Evolutionary conservation across 345 rosid genomes (phyloP).

Genomic region (Brassica napus): DNA sequence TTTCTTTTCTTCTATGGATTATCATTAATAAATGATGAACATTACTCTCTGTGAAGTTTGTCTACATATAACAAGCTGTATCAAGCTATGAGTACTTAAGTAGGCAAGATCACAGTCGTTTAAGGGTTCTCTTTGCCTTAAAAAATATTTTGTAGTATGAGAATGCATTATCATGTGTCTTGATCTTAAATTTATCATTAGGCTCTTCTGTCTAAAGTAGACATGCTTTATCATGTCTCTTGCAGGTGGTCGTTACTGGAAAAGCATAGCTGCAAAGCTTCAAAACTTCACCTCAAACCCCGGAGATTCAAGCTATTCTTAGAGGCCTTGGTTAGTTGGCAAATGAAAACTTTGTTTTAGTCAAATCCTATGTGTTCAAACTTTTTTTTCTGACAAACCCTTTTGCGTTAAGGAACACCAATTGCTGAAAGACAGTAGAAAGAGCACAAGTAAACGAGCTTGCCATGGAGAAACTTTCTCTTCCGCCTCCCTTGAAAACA

Average conservation of each 20-base stretch:
- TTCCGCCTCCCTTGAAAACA: slow-evolving; percentile 55
- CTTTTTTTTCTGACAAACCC: slow-evolving; percentile 31
- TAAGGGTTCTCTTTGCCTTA: too few species aligned
- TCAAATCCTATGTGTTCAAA: slow-evolving; percentile 18
- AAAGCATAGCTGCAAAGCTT: slow-evolving; percentile 97
- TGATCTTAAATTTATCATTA: not conserved
- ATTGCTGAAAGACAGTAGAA: slow-evolving; percentile 91
- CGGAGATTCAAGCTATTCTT: slow-evolving; percentile 90
- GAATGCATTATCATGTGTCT: not conserved
- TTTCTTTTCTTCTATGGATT: slow-evolving; percentile 4
- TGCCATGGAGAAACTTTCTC: slow-evolving; percentile 69
- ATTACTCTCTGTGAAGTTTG: not conserved
- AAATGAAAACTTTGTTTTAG: slow-evolving; percentile 17
- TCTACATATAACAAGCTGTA: slow-evolving; percentile 1
- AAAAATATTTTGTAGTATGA: too few species aligned
- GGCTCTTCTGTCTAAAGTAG: not conserved
- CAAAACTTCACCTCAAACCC: slow-evolving; percentile 96
- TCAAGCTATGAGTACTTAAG: too few species aligned
- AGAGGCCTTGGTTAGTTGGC: slow-evolving; percentile 89
- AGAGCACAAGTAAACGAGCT: slow-evolving; percentile 68
- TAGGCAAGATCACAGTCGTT: too few species aligned
- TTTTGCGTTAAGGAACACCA: slow-evolving; percentile 79
- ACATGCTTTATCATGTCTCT: slow-evolving; percentile 17
- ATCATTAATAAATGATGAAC: not conserved
- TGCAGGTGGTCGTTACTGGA: slow-evolving; percentile 98